A percentile compares a stretch with the other conserved stretches of the same genome.
Evolutionary conservation across 2,329 filamentous ascomycete species (phyloP).

Genomic region (Clarireedia hainanense): DNA sequence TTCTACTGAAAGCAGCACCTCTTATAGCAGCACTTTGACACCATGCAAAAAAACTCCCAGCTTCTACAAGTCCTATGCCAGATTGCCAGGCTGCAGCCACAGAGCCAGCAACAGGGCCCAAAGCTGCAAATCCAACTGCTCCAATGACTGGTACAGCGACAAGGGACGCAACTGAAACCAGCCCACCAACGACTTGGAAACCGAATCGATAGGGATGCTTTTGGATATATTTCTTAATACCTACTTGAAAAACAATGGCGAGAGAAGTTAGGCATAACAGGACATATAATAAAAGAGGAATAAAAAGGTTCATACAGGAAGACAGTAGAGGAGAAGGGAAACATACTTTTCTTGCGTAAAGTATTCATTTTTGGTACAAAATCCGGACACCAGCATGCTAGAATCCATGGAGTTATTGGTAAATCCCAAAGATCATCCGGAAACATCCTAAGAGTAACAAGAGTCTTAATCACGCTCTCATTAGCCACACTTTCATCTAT

Average conservation of each 20-base stretch:
- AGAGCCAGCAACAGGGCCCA: slow-evolving; percentile 18
- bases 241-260: not conserved
- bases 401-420: not conserved
- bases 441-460: too few species aligned
- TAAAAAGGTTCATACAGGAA: not conserved
- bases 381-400: not conserved
- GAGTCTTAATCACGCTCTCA: not conserved
- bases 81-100: slow-evolving; percentile 23
- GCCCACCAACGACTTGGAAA: not conserved
- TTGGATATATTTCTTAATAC: not conserved
- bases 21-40: slow-evolving; percentile 21
- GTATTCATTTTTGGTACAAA: not conserved
- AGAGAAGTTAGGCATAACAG: not conserved
- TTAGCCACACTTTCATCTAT: not conserved
- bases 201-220: not conserved
- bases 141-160: not conserved
- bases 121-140: slow-evolving; percentile 18
- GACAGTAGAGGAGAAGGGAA: not conserved
- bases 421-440: not conserved
- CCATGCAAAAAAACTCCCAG: slow-evolving; percentile 25
- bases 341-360: not conserved
- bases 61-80: slow-evolving; percentile 21
- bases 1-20: not conserved
- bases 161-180: not conserved
- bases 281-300: not conserved